Base-by-base conservation (phyloP, 345 rosid species). In the Rhizophora apiculata region DNA sequence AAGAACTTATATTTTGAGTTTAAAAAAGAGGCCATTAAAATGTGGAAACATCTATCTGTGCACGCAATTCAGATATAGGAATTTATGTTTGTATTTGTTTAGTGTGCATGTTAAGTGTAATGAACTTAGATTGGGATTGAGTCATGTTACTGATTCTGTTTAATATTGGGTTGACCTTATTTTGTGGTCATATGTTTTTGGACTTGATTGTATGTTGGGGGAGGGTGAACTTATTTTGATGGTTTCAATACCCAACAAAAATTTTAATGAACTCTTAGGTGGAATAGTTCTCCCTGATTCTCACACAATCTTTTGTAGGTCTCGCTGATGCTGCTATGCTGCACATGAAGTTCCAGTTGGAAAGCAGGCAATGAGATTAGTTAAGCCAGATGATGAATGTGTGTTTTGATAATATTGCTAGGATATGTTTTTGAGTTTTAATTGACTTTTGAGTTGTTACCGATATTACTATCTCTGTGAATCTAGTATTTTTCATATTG, bases 301-400 rank as follows among this genome's bases (percentile, higher is more conserved):
- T 39, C 48, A 39, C 13, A 6, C 61, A 31, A 16, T 11, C 27
- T 3, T 34, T 1, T 83, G 82, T 80, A 80, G 84, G 60, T 69
- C 78, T 51, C 58, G 31, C 68, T 70, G 51, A 72, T 51, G 52
- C 24, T 30, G 64, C 36, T 24, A 15, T 5, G 64, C 60, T 30
- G 68, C 2, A 60, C 39, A 2, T 7, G 43, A 7, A 19, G 58
- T 37, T n/a, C 31, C 68, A 18, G 64, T 39, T 31, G 19, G 63
- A 62, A 70, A 62, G 69, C 15, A 18, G 21, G 49, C 62, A 61
- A 27, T 4, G 21, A 61, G 21, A 20, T 39, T n/a, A 61, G 60
- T 58, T 29, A 22, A 26, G 54, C 34, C 9, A 53, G 71, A 53
- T 55, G 48, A 8, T 39, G 2, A 54, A 24, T 43, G 27, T 73